Conservation (phyloP, 169 alveolate genomes). For the Cryptosporidium muris region DNA sequence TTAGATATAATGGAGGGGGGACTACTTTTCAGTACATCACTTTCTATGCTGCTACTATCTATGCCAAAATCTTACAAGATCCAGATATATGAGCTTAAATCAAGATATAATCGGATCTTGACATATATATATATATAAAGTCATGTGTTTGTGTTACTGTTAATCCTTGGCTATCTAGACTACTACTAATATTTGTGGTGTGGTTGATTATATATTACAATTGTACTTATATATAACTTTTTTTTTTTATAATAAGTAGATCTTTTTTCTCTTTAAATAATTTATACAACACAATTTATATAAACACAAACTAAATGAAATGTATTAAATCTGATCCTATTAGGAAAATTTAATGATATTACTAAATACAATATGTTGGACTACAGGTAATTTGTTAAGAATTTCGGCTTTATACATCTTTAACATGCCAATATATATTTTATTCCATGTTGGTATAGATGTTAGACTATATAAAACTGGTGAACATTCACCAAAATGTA, state of each 20-base stretch:
- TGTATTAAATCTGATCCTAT: neutral
- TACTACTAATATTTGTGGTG: neutral
- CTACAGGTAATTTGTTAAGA: constrained; percentile 88
- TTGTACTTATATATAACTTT: neutral
- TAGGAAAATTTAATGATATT: constrained; percentile 78
- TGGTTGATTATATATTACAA: neutral
- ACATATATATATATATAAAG: no score
- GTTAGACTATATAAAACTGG: constrained; percentile 89
- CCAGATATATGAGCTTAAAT: neutral
- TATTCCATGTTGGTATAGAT: constrained; percentile 83
- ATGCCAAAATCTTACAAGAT: no score
- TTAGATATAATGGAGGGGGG: neutral
- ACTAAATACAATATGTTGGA: constrained; percentile 90
- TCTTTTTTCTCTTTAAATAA: neutral
- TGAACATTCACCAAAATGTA: constrained; percentile 88
- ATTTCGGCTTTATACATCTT: constrained; percentile 92
- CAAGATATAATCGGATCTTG: neutral
- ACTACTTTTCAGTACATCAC: neutral
- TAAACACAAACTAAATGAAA: no score
- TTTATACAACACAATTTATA: neutral
- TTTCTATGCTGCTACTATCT: neutral
- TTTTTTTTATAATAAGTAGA: neutral
- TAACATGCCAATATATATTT: constrained; percentile 85
- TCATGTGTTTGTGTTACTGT: no score
- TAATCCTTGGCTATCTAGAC: no score